Evolutionary conservation across 352 stramenopile genomes (phyloP).

Genomic region (Pythium dissotocum): DNA sequence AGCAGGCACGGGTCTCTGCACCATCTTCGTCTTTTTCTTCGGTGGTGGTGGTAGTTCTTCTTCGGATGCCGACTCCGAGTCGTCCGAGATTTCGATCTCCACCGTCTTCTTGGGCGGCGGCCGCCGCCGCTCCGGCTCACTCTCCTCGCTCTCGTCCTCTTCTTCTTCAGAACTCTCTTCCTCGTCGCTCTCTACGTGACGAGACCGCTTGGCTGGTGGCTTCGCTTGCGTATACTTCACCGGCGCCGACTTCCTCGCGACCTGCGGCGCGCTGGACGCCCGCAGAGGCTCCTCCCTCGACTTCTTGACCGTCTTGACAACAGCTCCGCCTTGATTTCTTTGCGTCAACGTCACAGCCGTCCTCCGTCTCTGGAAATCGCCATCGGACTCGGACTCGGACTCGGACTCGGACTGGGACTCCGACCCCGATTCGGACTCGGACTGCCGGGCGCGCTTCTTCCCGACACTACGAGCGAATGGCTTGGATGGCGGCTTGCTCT

Average conservation of each 20-base stretch:
- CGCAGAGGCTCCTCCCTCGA: background rate
- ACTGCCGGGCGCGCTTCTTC: background rate
- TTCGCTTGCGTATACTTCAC: background rate
- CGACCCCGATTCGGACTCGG: background rate
- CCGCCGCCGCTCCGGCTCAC: slow-evolving; percentile 9
- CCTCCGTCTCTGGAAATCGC: background rate
- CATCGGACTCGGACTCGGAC: background rate
- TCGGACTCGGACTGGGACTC: background rate
- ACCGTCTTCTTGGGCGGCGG: slow-evolving; percentile 10
- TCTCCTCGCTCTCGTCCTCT: slow-evolving; percentile 8
- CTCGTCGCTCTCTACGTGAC: background rate
- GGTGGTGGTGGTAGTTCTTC: slow-evolving; percentile 4
- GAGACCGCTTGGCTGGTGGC: background rate
- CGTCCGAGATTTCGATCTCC: slow-evolving; percentile 23
- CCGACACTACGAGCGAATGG: background rate
- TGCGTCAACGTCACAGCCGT: background rate
- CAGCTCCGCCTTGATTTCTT: background rate
- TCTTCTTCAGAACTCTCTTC: slow-evolving; percentile 15
- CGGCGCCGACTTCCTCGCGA: slow-evolving; percentile 16
- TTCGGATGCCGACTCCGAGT: slow-evolving; percentile 6
- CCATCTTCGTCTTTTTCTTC: slow-evolving; percentile 7
- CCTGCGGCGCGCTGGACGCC: slow-evolving; percentile 4
- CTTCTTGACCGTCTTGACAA: background rate
- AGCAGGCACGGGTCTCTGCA: background rate
- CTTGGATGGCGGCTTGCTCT: background rate